phyloP scores from a whole-genome alignment of 1,284 basidiomycete genomes.

The Mycosarcoma maydis region DNA sequence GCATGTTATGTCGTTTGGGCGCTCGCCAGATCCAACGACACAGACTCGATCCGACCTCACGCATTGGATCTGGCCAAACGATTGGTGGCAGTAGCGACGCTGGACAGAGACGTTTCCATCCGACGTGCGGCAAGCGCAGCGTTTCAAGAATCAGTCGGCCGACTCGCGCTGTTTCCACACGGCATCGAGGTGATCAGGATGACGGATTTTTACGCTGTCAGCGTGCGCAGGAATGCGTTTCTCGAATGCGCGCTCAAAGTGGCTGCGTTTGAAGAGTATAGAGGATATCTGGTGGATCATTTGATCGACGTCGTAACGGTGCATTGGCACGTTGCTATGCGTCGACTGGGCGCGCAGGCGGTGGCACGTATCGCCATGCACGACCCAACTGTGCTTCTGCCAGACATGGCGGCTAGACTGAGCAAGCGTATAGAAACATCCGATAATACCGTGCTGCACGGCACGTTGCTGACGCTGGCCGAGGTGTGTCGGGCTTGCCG shows the following conservation, averaged over 20 bases:
- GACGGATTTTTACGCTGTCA: conserved; percentile 94
- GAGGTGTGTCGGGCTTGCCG: conserved; percentile 74
- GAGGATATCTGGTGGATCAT: conserved; percentile 77
- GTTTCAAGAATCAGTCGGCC: conserved; percentile 95
- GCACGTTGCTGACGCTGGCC: conserved; percentile 78
- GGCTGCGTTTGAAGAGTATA: conserved; percentile 84
- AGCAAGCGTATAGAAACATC: conserved; percentile 16
- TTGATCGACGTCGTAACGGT: conserved; percentile 78
- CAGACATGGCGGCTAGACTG: conserved; percentile 68
- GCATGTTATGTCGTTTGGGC: conserved; percentile 96
- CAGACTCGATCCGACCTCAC: conserved; percentile 74
- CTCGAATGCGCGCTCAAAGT: conserved; percentile 83
- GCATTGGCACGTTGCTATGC: conserved; percentile 89
- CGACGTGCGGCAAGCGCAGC: conserved; percentile 96
- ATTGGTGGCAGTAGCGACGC: conserved; percentile 81
- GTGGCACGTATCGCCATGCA: conserved; percentile 76
- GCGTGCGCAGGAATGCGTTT: conserved; percentile 84
- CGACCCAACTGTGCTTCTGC: conserved; percentile 73
- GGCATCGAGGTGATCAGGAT: conserved; percentile 91
- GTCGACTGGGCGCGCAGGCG: conserved; percentile 81
- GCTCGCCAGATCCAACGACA: conserved; percentile 75
- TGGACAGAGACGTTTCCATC: conserved; percentile 93
- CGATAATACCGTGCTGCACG: conserved; percentile 81
- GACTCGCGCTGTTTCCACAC: conserved; percentile 83
- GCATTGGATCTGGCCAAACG: conserved; percentile 73